These are phyloP conservation scores for Candida palmyrensis DNA, from an alignment of 805 yeast species.

Conservation along the genomic window DNA sequence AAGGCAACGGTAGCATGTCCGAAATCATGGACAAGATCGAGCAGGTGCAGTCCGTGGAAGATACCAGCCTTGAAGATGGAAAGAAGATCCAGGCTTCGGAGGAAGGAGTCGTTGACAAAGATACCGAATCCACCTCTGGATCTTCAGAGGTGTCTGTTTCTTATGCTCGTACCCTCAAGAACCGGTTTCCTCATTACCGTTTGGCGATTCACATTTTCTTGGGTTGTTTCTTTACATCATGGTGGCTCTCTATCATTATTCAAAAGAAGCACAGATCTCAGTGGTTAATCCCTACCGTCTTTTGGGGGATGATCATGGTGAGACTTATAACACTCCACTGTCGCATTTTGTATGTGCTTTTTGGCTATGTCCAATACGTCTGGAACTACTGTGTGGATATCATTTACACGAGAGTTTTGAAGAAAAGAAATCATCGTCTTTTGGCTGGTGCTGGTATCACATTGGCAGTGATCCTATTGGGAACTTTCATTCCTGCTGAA, in stretches of 20 bases:
- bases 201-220: slow-evolving; percentile 15
- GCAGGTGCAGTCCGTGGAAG: background rate
- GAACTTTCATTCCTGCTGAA: slow-evolving; percentile 49
- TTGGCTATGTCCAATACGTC: slow-evolving; percentile 11
- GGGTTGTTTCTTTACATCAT: slow-evolving; percentile 43
- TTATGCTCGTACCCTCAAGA: slow-evolving; percentile 7
- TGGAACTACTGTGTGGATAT: slow-evolving; percentile 31
- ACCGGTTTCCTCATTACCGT: slow-evolving; percentile 11
- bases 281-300: slow-evolving; percentile 56
- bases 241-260: slow-evolving; percentile 53
- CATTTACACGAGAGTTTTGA: slow-evolving; percentile 34
- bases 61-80: background rate
- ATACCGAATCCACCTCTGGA: background rate
- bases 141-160: slow-evolving; percentile 1
- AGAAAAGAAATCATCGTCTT: slow-evolving; percentile 35
- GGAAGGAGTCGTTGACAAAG: slow-evolving; percentile 1
- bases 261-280: slow-evolving; percentile 44
- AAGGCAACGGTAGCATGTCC: background rate
- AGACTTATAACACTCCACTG: slow-evolving; percentile 49
- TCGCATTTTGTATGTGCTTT: slow-evolving; percentile 19
- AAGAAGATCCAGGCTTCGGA: background rate
- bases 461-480: slow-evolving; percentile 45
- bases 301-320: slow-evolving; percentile 47
- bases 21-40: background rate
- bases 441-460: slow-evolving; percentile 42